Evolutionary conservation across 169 alveolate genomes (phyloP).

Genomic region (Cryptosporidium andersoni): DNA sequence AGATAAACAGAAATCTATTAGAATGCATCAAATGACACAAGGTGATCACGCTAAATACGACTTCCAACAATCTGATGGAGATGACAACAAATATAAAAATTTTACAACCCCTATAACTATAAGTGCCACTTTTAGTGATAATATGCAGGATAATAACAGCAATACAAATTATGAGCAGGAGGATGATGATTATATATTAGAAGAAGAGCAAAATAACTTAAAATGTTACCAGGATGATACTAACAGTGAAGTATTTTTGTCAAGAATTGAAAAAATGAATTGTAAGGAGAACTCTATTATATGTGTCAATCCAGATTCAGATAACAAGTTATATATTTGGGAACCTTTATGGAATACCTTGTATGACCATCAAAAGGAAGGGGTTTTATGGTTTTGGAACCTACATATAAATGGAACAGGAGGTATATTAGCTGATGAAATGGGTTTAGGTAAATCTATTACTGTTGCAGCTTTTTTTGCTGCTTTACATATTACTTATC

Average conservation of each 20-base stretch:
- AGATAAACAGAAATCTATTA: neutral
- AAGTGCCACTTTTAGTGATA: neutral
- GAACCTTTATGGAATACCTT: conserved; percentile 33
- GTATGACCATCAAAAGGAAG: conserved; percentile 71
- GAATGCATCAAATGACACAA: no score
- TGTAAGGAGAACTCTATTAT: neutral
- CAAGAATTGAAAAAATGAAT: conserved; percentile 5
- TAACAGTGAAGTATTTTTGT: neutral
- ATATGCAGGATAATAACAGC: neutral
- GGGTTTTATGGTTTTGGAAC: conserved; percentile 72
- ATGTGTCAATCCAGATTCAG: neutral
- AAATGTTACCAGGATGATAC: conserved; percentile 9
- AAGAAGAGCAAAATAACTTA: neutral
- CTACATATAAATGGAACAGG: conserved; percentile 76
- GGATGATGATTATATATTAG: neutral
- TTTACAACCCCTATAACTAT: neutral
- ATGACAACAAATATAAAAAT: no score
- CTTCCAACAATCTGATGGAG: no score
- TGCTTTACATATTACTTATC: conserved; percentile 32
- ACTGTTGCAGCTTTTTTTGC: conserved; percentile 69
- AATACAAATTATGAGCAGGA: neutral
- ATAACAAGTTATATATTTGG: conserved; percentile 43
- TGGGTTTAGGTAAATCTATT: conserved; percentile 81
- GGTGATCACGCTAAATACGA: no score
- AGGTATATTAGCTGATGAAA: conserved; percentile 80